phyloP scores from a whole-genome alignment of 2,329 filamentous ascomycete genomes.

The Blastomyces percursus region DNA sequence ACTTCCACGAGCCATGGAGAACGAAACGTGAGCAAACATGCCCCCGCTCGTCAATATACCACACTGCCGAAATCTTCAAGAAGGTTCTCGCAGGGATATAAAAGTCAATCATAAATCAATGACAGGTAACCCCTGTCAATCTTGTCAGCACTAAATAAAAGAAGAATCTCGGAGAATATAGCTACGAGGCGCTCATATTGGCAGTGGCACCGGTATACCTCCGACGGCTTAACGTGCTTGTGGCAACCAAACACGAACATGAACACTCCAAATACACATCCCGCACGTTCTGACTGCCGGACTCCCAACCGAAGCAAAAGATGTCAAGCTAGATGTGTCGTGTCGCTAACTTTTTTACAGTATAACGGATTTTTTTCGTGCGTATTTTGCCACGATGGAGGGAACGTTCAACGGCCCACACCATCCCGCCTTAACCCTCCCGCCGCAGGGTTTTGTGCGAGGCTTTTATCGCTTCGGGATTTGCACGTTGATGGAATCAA shows the following conservation, averaged over 20 bases:
- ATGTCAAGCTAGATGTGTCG: not conserved
- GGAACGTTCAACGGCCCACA: not conserved
- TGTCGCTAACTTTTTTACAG: not conserved
- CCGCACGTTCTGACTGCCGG: not conserved
- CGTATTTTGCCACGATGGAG: not conserved
- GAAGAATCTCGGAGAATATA: not conserved
- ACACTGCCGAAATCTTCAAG: not conserved
- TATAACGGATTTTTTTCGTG: not conserved
- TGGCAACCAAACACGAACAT: not conserved
- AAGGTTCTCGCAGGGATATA: not conserved
- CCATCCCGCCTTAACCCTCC: not conserved
- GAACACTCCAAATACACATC: not conserved
- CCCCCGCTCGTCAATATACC: not conserved
- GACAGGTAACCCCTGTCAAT: not conserved
- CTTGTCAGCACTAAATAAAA: not conserved
- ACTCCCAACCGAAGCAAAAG: not conserved
- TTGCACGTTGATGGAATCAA: not conserved
- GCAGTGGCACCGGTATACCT: too few relatives aligned
- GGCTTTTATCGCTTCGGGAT: not conserved
- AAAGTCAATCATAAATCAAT: not conserved
- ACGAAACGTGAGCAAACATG: not conserved
- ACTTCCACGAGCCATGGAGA: too few relatives aligned
- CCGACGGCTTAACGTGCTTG: not conserved
- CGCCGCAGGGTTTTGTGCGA: not conserved
- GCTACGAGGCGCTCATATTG: not conserved